Evolutionary conservation across 345 rosid species (phyloP).

Genomic region (Sonneratia caseolaris): DNA sequence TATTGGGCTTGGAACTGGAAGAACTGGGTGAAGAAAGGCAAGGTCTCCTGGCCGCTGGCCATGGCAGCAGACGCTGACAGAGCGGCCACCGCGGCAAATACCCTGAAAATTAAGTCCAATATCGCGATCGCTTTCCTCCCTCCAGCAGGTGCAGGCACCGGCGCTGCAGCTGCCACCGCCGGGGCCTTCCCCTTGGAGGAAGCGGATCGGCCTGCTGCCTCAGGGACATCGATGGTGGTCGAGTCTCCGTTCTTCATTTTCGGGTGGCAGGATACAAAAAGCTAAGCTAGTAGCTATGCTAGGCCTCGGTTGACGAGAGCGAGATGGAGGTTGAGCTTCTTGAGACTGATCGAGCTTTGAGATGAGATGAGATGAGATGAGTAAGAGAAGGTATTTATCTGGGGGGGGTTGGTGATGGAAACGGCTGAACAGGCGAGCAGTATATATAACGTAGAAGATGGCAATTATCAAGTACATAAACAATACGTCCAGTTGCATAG

Average conservation of each 20-base stretch:
- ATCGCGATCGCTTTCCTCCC: conserved; percentile 33
- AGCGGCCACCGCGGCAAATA: conserved; percentile 27
- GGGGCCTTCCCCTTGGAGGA: conserved; percentile 2
- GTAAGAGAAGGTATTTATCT: no score
- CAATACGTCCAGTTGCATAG: no score
- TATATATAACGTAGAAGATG: no score
- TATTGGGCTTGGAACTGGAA: conserved; percentile 51
- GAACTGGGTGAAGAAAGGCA: conserved; percentile 62
- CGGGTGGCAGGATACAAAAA: neutral
- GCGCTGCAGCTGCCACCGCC: neutral
- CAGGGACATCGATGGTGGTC: neutral
- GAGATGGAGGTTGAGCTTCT: no score
- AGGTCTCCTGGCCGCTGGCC: conserved; percentile 34
- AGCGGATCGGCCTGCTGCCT: neutral
- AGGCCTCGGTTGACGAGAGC: no score
- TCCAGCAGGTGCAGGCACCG: neutral
- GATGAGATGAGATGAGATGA: no score
- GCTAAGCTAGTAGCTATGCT: no score
- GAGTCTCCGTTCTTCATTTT: conserved; percentile 4
- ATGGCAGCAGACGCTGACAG: conserved; percentile 31
- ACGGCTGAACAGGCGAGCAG: no score
- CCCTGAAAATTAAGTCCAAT: conserved; percentile 35
- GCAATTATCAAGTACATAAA: no score
- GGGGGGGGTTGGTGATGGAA: no score
- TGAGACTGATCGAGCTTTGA: no score